Base-by-base conservation (phyloP, 1,284 basidiomycete genomes). In the Mycena citricolor region DNA sequence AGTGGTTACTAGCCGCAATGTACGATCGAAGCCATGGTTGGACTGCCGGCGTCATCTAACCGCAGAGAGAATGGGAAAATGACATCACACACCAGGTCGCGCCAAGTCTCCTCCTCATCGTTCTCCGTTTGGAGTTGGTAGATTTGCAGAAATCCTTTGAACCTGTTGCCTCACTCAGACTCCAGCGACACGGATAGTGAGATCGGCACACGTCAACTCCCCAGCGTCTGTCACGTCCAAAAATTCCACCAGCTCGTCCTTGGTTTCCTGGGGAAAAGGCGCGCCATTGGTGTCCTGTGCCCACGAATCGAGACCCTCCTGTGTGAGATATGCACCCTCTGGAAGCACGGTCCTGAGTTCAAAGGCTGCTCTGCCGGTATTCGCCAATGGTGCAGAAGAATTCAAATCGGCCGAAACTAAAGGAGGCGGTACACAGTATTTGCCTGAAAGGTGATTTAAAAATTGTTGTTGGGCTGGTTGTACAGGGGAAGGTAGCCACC, bases 61-160 rank as follows among this genome's bases (percentile, higher is more conserved):
- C n/a, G n/a, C n/a, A n/a, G n/a, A n/a, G n/a, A n/a, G n/a, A n/a
- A 44, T 54, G 8, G n/a, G n/a, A n/a, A n/a, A n/a, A n/a, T n/a
- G n/a, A n/a, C n/a, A 59, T 42, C 44, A 60, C 77, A 56, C 57
- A 86, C 84, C 53, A 89, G 65, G 68, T 89, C 86, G 60, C 74
- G 71, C 86, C 85, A 89, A 8, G 86, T 89, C 64, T 90, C 86
- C 60, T 83, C 83, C 57, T 86, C 83, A 51, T 89, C 86, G 52
- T 81, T 86, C 57, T 86, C 83, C 2, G 86, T 88, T 61, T 90
- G 86, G 21, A 89, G 62, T 56, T 86, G 83, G 58, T 89, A 89
- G 36, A 89, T 77, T 58, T 88, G 85, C 57, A 88, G 57, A 58
- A 90, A 89, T 3, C 86, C 86, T 58, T 83, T 80, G 58, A 86